phyloP scores from a whole-genome alignment of 495 filamentous ascomycete species.

The Lepraria neglecta region DNA sequence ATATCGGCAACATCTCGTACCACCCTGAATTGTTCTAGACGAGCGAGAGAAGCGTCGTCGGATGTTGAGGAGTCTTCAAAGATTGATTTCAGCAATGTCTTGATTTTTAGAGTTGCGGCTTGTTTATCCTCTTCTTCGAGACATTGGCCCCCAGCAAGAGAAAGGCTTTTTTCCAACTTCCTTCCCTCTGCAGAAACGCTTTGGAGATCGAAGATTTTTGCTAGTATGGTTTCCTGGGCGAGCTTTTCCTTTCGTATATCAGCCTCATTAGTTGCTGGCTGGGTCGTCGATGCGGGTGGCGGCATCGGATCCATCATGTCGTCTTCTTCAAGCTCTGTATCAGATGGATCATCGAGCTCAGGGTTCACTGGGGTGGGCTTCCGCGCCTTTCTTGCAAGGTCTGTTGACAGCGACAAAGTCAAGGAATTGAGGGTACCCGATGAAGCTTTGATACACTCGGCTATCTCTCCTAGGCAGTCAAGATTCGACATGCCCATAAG shows the following conservation, averaged over 20 bases:
- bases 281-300: conserved; percentile 9
- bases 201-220: conserved; percentile 48
- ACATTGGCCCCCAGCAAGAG: conserved; percentile 13
- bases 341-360: conserved; percentile 38
- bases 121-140: conserved; percentile 31
- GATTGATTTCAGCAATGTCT: conserved; percentile 21
- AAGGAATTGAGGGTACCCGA: conserved; percentile 46
- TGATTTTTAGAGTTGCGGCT: conserved; percentile 41
- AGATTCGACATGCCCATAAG: conserved; percentile 53
- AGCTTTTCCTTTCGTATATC: conserved; percentile 43
- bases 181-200: conserved; percentile 28
- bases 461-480: conserved; percentile 50
- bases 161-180: conserved; percentile 30
- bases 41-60: conserved; percentile 13
- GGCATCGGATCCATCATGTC: conserved; percentile 32
- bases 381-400: conserved; percentile 44
- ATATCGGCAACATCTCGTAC: conserved; percentile 21
- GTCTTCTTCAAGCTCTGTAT: conserved; percentile 46
- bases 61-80: conserved; percentile 10
- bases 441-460: conserved; percentile 45
- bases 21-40: conserved; percentile 23
- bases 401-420: conserved; percentile 52
- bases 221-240: conserved; percentile 49
- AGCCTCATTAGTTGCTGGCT: conserved; percentile 25
- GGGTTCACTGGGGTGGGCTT: conserved; percentile 36